Base-by-base conservation (phyloP, 805 yeast genomes). In the Metschnikowia colocasiae region DNA sequence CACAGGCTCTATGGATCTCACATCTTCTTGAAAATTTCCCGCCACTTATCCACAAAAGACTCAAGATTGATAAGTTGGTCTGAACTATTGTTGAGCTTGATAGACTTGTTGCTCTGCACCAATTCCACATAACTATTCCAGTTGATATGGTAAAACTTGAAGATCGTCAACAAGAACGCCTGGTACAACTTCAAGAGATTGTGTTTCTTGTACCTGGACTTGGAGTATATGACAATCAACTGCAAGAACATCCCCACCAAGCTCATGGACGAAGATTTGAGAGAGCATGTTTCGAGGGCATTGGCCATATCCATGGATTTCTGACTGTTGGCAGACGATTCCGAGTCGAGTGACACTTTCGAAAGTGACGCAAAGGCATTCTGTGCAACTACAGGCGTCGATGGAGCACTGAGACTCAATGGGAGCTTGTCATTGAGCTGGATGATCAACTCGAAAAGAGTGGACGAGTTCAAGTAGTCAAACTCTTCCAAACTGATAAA, bases 351-450 rank as follows among this genome's bases (percentile, higher is more conserved):
- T 2, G 54, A 53, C 4, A 45, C 34, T 16, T 43, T 48, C 3
- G 54, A 43, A 18, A 43, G 42, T n/a, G 54, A 25, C 4, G 47
- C 38, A 19, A 51, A 51, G 1, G 48, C 16, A 19, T 48, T 43
- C 23, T 54, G 55, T 2, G 52, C 49, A 16, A 60, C 36, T 5
- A 69, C 58, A 18, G 77, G 76, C 3, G 76, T 72, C 2, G 73
- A 63, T 6, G 76, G 75, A 3, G 77, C 75, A 16, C 73, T 67
- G 30, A 71, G 58, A 58, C 76, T 71, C 51, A 72, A 62, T 0
- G 77, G 76, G 35, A 70, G 58, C 41, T 63, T 62, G 56, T 72
- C 77, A 55, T 69, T 70, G n/a, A 71, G 53, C 48, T 70, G 75
- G 31, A 58, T 46, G 10, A 71, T 38, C 26, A 71, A 56, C 45